Evolutionary conservation across 2,329 filamentous ascomycete species (phyloP), one percentile per base, ranked within the genome.

Genomic region (Fusarium sp.): DNA sequence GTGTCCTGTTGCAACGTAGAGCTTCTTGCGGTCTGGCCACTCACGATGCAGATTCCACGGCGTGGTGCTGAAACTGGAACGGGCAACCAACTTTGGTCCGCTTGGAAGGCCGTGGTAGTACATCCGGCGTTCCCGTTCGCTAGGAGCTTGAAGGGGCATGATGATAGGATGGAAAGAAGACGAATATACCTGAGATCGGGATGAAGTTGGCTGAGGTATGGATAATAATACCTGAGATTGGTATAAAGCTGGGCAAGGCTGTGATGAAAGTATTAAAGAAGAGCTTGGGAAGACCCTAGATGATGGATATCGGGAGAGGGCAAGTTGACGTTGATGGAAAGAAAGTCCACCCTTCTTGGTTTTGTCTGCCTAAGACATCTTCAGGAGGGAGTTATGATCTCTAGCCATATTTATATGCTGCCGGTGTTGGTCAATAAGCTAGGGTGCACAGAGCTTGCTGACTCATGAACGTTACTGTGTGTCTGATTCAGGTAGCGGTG

Each of bases 31-130:
- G 1, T 18, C 42, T 4, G 24, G 14, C n/a, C n/a, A 45, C 7
- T 45, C 11, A 11, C 1, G 3, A 6, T 9, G 24, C 0, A 8
- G 42, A 18, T 0, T 0, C 42, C 42, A 45, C 0, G n/a, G 24
- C 11, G 42, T 13, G 7, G 24, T 9, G 24, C 42, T 18, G 10
- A 24, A 45, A 0, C 42, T 18, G 10, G 42, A 45, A 0, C 42
- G 42, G 6, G 42, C 42, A 15, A 45, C 2, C 0, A 45, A 17
- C 6, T 13, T 45, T 1, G 24, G 42, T 17, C 17, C 5, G 42
- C 11, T 45, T 18, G 24, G 24, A 20, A 45, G 24, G n/a, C 42
- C 42, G 17, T 8, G 4, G 9, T 45, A 45, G 42, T 45, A 45
- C 7, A 7, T 0, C 0, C 0, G 0, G 15, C 42, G 17, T 9